Evolutionary conservation across 805 yeast species (phyloP).

Genomic region (Wickerhamiella galacta): DNA sequence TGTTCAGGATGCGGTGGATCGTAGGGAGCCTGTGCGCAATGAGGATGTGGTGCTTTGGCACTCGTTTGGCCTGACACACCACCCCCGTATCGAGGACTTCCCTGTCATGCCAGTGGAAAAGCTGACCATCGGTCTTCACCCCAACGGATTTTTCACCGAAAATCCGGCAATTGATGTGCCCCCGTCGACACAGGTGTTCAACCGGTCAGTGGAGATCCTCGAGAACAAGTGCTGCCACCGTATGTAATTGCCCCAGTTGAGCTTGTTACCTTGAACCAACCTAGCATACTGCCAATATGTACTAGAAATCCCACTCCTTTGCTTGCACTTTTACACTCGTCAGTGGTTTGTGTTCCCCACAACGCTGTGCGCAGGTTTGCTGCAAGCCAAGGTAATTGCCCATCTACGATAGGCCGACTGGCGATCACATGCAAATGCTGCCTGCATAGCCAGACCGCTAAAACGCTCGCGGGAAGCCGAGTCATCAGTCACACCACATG

Average conservation of each 20-base stretch:
- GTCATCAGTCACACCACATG: too few species aligned
- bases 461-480: too few species aligned
- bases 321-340: too few species aligned
- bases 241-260: too few species aligned
- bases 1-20: slow-evolving; percentile 15
- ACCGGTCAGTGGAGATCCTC: slow-evolving; percentile 35
- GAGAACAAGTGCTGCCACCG: slow-evolving; percentile 15
- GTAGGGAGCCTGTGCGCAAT: slow-evolving; percentile 45
- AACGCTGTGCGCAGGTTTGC: too few species aligned
- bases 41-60: slow-evolving; percentile 68
- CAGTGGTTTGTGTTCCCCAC: too few species aligned
- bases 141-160: slow-evolving; percentile 58
- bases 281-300: neutral
- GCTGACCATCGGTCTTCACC: slow-evolving; percentile 46
- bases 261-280: neutral
- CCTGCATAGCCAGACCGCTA: too few species aligned
- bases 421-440: too few species aligned
- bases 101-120: slow-evolving; percentile 80
- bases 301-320: neutral
- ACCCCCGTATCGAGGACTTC: slow-evolving; percentile 72
- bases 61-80: slow-evolving; percentile 64
- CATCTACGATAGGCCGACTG: too few species aligned
- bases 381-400: too few species aligned
- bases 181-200: slow-evolving; percentile 45
- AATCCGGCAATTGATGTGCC: slow-evolving; percentile 74